A percentile compares a stretch with the other conserved stretches of the same genome.
phyloP scores from a whole-genome alignment of 169 alveolate species.

The Condylostoma magnum region DNA sequence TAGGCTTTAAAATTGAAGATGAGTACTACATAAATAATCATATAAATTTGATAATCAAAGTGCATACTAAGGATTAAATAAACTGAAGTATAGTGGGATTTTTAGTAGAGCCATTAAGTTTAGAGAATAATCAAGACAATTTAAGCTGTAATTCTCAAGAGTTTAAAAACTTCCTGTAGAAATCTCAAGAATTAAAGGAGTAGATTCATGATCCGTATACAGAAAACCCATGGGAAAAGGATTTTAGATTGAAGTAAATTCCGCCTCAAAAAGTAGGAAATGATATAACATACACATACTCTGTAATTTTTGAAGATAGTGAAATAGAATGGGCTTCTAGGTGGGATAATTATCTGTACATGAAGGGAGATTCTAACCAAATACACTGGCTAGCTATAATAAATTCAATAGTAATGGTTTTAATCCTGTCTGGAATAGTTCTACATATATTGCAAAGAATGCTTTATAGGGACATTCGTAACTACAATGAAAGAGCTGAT shows the following conservation, averaged over 20 bases:
- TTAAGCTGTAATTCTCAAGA: neutral
- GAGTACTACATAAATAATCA: conserved; percentile 12
- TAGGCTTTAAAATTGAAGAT: conserved; percentile 10
- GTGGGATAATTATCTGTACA: conserved; percentile 83
- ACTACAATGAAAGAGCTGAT: conserved; percentile 67
- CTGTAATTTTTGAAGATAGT: conserved; percentile 71
- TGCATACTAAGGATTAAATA: neutral
- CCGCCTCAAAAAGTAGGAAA: neutral
- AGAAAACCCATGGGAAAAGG: neutral
- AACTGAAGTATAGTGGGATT: conserved; percentile 28
- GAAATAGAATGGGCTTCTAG: conserved; percentile 69
- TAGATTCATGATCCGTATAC: neutral
- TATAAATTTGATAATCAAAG: conserved; percentile 10
- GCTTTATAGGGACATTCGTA: conserved; percentile 78
- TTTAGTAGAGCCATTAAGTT: conserved; percentile 11
- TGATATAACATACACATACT: conserved; percentile 72
- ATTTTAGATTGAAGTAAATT: neutral
- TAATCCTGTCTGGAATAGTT: conserved; percentile 73
- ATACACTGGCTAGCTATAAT: conserved; percentile 88
- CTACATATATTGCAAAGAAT: conserved; percentile 81
- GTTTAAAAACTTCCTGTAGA: neutral
- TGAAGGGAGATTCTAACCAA: conserved; percentile 55
- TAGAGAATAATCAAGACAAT: neutral
- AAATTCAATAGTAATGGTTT: conserved; percentile 73
- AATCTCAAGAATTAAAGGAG: neutral